Conservation (phyloP, 805 yeast species). For the Debaryomyces maramus region DNA sequence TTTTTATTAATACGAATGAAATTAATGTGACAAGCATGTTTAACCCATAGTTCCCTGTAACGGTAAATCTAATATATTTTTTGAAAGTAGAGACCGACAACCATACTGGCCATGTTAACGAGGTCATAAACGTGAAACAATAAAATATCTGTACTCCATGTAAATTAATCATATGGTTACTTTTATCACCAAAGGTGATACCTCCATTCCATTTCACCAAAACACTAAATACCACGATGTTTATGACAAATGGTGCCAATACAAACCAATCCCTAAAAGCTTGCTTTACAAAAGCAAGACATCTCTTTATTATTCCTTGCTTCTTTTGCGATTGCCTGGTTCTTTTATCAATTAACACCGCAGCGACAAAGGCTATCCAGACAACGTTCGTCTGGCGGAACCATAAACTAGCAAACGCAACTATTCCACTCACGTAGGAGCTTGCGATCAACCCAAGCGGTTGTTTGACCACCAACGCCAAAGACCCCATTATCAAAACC, state of each 20-base stretch:
- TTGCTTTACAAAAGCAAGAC: slow-evolving; percentile 7
- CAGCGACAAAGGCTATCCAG: slow-evolving; percentile 71
- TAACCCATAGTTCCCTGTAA: slow-evolving; percentile 21
- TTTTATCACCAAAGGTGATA: slow-evolving; percentile 88
- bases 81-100: slow-evolving; percentile 42
- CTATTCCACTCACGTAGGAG: slow-evolving; percentile 45
- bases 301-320: slow-evolving; percentile 16
- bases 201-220: slow-evolving; percentile 76
- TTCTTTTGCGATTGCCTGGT: slow-evolving; percentile 16
- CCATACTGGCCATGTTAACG: slow-evolving; percentile 80
- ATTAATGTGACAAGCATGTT: slow-evolving; percentile 17
- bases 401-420: slow-evolving; percentile 63
- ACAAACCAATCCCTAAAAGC: slow-evolving; percentile 16
- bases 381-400: slow-evolving; percentile 91
- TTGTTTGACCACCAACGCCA: slow-evolving; percentile 43
- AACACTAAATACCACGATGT: slow-evolving; percentile 50
- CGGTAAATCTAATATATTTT: slow-evolving; percentile 35
- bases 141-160: slow-evolving; percentile 84
- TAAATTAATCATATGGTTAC: slow-evolving; percentile 69
- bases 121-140: slow-evolving; percentile 60
- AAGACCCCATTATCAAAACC: slow-evolving; percentile 57
- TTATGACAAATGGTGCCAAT: slow-evolving; percentile 52
- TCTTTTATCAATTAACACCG: slow-evolving; percentile 52
- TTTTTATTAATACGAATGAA: slow-evolving; percentile 33
- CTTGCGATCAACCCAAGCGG: slow-evolving; percentile 21